Percentiles rank a stretch among this genome's conserved stretches.
These are phyloP conservation scores for Beauveria brongniartii DNA, from an alignment of 2,329 filamentous ascomycete species.

Conservation along the genomic window DNA sequence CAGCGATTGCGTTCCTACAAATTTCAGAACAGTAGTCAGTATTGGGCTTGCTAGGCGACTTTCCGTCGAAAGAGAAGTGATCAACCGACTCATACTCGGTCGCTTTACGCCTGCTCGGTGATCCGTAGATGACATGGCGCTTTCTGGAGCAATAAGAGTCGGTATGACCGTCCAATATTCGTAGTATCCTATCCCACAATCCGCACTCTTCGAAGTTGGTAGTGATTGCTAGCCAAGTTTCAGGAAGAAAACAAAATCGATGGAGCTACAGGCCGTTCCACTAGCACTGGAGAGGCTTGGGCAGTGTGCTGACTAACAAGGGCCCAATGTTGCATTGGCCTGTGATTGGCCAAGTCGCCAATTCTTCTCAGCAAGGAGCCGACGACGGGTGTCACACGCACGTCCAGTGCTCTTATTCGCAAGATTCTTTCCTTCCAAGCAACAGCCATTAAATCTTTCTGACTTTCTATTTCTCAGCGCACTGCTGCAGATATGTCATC, in stretches of 20 bases:
- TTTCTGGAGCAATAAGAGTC: neutral
- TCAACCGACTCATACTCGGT: conserved; percentile 29
- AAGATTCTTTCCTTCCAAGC: neutral
- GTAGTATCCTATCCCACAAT: neutral
- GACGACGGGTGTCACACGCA: too few relatives aligned
- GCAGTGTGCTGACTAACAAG: conserved; percentile 2
- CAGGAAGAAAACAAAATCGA: neutral
- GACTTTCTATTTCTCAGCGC: too few relatives aligned
- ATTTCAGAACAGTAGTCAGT: neutral
- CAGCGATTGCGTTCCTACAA: conserved; percentile 81
- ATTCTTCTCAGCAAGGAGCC: neutral
- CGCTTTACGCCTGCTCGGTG: conserved; percentile 34
- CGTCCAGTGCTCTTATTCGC: neutral
- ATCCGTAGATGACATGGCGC: conserved; percentile 32
- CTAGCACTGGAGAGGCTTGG: neutral
- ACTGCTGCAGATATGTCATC: conserved; percentile 27
- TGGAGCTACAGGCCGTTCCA: neutral
- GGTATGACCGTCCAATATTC: neutral
- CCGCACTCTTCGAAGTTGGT: neutral
- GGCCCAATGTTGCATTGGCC: neutral
- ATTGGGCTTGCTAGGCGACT: neutral
- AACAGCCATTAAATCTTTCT: neutral
- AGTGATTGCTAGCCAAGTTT: neutral
- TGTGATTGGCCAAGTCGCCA: neutral
- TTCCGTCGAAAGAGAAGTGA: neutral